Percentiles rank a stretch among this genome's conserved stretches.
Evolutionary conservation across 2,329 filamentous ascomycete species (phyloP).

Genomic region (Stagonosporopsis cucurbitacearum): DNA sequence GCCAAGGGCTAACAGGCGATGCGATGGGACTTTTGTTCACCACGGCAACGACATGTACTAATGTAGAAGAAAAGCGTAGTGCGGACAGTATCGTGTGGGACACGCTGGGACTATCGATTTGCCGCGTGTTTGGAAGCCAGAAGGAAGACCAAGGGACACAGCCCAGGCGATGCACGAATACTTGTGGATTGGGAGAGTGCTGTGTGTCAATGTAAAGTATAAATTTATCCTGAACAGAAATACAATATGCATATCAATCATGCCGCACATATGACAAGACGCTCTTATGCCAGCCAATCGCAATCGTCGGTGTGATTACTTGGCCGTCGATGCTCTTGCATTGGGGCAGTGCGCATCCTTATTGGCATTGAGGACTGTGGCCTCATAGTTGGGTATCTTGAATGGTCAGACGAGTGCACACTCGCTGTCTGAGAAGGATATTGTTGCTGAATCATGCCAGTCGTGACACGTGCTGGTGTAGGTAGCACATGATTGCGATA

Average conservation of each 20-base stretch:
- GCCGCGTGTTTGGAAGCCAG: background rate
- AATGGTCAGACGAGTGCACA: background rate
- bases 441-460: background rate
- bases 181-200: background rate
- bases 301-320: slow-evolving; percentile 18
- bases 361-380: background rate
- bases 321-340: background rate
- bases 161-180: background rate
- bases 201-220: background rate
- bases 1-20: too few species aligned
- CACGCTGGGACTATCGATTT: background rate
- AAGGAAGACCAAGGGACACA: background rate
- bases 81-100: too few species aligned
- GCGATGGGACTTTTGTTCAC: too few species aligned
- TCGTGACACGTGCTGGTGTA: background rate
- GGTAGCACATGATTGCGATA: background rate
- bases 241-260: background rate
- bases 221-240: background rate
- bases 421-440: too few species aligned
- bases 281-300: slow-evolving; percentile 12
- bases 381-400: background rate
- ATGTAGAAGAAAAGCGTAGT: too few species aligned
- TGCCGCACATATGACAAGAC: background rate
- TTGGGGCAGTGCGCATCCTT: background rate
- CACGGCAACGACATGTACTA: too few species aligned